Conservation (phyloP, 2,329 filamentous ascomycete genomes). For the Fusarium sp. region DNA sequence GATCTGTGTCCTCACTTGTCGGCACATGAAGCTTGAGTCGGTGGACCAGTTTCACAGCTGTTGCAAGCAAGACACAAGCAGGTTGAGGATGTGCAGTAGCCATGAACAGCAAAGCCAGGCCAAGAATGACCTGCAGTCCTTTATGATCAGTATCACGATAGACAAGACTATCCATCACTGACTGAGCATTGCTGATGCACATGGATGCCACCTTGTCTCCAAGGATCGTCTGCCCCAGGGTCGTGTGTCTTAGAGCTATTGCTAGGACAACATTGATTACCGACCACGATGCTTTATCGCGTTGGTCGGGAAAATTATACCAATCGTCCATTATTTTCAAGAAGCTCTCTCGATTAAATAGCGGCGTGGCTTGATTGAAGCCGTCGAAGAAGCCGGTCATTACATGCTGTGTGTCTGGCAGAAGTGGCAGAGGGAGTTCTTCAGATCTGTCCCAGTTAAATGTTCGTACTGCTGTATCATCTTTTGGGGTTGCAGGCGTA, state of each 20-base stretch:
- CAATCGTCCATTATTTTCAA: not conserved
- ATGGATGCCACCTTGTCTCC: not conserved
- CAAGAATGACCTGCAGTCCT: conserved; percentile 20
- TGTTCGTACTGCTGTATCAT: too few species aligned
- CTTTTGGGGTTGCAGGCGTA: not conserved
- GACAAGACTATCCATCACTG: conserved; percentile 15
- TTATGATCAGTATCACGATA: conserved; percentile 1
- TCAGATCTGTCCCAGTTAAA: not conserved
- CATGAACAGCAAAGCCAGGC: conserved; percentile 3
- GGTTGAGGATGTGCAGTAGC: conserved; percentile 4
- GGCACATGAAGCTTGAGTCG: conserved; percentile 1
- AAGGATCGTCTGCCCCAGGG: not conserved
- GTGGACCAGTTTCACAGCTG: conserved; percentile 24
- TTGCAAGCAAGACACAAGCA: conserved; percentile 5
- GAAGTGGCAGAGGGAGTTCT: conserved; percentile 1
- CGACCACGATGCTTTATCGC: not conserved
- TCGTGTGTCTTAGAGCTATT: conserved; percentile 5
- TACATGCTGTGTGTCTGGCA: not conserved
- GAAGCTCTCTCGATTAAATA: not conserved
- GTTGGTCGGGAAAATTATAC: not conserved
- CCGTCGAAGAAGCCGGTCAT: conserved; percentile 1
- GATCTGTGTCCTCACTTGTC: not conserved
- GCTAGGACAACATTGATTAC: conserved; percentile 26
- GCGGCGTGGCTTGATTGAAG: not conserved
- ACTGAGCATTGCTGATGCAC: not conserved